Evolutionary conservation across 306 rosid species (phyloP).

Genomic region (Chamaecrista fasciculata): DNA sequence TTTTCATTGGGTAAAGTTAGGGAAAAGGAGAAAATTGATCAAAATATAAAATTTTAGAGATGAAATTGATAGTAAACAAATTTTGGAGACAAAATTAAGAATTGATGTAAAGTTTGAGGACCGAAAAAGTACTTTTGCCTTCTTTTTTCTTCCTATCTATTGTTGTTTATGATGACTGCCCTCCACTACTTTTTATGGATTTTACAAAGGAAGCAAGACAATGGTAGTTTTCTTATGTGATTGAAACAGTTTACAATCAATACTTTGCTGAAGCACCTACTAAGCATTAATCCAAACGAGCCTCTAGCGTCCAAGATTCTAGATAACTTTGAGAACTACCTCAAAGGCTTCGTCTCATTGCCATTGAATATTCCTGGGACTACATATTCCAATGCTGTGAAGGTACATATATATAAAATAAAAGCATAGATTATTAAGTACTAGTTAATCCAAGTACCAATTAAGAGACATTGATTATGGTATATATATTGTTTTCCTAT

Average conservation of each 20-base stretch:
- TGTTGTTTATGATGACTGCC: too few relatives aligned
- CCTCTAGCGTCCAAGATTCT: conserved; percentile 52
- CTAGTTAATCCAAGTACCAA: neutral
- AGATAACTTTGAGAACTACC: conserved; percentile 62
- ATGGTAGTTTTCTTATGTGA: neutral
- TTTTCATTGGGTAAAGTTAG: too few relatives aligned
- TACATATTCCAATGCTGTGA: conserved; percentile 58
- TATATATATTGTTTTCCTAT: neutral
- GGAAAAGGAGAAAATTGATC: too few relatives aligned
- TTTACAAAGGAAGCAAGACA: neutral
- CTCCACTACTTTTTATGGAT: too few relatives aligned
- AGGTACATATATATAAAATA: conserved; percentile 57
- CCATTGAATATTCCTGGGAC: conserved; percentile 70
- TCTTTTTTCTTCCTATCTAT: too few relatives aligned
- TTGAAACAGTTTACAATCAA: conserved; percentile 50
- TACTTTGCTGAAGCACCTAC: conserved; percentile 60
- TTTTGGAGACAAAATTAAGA: too few relatives aligned
- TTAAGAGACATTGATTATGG: neutral
- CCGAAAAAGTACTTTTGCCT: too few relatives aligned
- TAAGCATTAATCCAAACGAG: conserved; percentile 56
- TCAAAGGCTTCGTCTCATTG: conserved; percentile 70
- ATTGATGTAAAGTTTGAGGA: too few relatives aligned
- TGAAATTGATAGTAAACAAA: too few relatives aligned
- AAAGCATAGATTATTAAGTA: neutral
- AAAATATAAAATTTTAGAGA: too few relatives aligned